These are phyloP conservation scores for Cyberlindnera nakhonratchasimensis DNA, from an alignment of 805 yeast genomes.

Conservation along the genomic window DNA sequence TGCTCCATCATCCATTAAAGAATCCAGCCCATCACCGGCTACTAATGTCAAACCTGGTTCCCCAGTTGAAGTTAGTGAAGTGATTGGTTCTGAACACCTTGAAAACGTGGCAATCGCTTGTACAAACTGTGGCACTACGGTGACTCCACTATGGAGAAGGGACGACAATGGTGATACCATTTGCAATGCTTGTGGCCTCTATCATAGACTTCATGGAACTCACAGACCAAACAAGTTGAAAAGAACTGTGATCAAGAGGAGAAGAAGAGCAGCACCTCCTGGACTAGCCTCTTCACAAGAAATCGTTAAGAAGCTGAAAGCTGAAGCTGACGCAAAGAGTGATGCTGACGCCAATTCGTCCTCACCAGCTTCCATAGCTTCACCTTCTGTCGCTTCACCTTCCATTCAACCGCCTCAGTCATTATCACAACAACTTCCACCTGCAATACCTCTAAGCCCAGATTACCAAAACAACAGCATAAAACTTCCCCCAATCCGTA, in stretches of 20 bases:
- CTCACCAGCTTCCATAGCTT: not conserved
- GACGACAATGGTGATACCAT: conserved; percentile 79
- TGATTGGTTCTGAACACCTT: conserved; percentile 27
- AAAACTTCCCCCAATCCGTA: conserved; percentile 25
- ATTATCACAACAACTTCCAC: not conserved
- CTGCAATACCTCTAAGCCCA: not conserved
- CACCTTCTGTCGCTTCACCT: not conserved
- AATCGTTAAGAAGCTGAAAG: conserved; percentile 5
- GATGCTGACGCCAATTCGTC: not conserved
- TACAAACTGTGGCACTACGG: conserved; percentile 78
- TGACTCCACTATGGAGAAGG: conserved; percentile 84
- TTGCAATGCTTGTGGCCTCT: conserved; percentile 86
- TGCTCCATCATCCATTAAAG: too few species aligned
- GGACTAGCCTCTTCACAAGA: not conserved
- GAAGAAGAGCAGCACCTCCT: conserved; percentile 45
- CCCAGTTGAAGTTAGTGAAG: conserved; percentile 17
- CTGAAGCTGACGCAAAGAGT: conserved; percentile 1
- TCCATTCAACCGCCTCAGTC: not conserved
- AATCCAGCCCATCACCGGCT: not conserved
- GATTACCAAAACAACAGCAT: conserved; percentile 5
- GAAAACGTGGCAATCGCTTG: conserved; percentile 68
- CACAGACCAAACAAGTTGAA: conserved; percentile 79
- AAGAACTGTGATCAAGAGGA: conserved; percentile 66
- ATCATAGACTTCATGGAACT: conserved; percentile 68
- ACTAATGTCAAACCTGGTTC: not conserved